Percentiles rank a stretch among this genome's conserved stretches.
Conservation (phyloP, 2,329 filamentous ascomycete genomes). For the Aspergillus fumigatiaffinis region DNA sequence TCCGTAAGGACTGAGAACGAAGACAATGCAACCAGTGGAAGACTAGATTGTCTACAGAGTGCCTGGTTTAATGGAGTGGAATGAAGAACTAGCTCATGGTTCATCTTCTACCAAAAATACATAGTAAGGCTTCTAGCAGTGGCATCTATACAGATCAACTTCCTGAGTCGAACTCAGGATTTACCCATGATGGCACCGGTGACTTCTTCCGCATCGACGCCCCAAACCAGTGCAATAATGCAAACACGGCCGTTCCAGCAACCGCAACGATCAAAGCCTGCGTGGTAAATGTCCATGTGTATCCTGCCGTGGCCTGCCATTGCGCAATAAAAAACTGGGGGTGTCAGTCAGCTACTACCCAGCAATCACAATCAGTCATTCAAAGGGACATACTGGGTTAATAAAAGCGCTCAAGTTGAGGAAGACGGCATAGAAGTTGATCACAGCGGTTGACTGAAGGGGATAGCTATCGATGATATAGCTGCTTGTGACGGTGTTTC, state of each 20-base stretch:
- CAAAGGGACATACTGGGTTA: slow-evolving; percentile 32
- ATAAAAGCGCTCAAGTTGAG: slow-evolving; percentile 50
- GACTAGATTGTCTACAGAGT: too few relatives aligned
- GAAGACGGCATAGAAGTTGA: slow-evolving; percentile 54
- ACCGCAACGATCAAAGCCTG: slow-evolving; percentile 47
- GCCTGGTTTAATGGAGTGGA: too few relatives aligned
- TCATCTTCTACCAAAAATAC: background rate
- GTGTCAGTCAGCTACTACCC: background rate
- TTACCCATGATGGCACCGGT: slow-evolving; percentile 44
- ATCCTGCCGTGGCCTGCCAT: slow-evolving; percentile 46
- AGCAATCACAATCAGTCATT: background rate
- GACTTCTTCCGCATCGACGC: slow-evolving; percentile 32
- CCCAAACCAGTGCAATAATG: slow-evolving; percentile 40
- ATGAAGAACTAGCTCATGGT: too few relatives aligned
- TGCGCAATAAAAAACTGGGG: slow-evolving; percentile 48
- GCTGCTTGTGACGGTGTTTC: slow-evolving; percentile 50
- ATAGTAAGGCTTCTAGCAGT: background rate
- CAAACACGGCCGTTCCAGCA: slow-evolving; percentile 38
- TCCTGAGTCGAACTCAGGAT: slow-evolving; percentile 37
- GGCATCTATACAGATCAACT: background rate
- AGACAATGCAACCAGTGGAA: too few relatives aligned
- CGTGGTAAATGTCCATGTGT: slow-evolving; percentile 50
- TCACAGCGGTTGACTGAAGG: slow-evolving; percentile 51
- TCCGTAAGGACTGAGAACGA: too few relatives aligned
- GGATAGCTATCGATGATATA: slow-evolving; percentile 57